Percentiles rank a stretch among this genome's conserved stretches.
Evolutionary conservation across 257 asterid species (phyloP).

Genomic region (Solanum piurae): DNA sequence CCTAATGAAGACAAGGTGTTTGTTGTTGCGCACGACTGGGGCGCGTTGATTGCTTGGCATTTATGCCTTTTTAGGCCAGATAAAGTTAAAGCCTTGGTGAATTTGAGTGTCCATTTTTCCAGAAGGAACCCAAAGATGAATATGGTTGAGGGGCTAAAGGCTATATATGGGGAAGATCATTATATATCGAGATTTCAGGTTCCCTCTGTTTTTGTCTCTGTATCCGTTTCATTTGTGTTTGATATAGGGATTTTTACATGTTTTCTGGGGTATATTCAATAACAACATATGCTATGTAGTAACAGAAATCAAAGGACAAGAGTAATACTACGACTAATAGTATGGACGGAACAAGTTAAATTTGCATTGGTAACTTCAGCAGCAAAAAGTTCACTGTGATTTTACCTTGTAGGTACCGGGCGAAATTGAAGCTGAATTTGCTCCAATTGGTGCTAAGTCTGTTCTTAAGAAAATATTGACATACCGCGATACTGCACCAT

Average conservation of each 20-base stretch:
- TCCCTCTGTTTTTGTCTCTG: neutral
- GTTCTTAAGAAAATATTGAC: neutral
- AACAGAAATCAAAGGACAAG: neutral
- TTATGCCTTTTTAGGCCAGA: constrained; percentile 58
- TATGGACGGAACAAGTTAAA: neutral
- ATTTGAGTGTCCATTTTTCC: constrained; percentile 38
- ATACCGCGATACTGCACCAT: neutral
- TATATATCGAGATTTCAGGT: constrained; percentile 45
- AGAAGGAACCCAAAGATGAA: constrained; percentile 26
- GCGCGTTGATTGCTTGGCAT: constrained; percentile 58
- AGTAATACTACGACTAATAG: neutral
- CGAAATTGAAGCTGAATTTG: constrained; percentile 4
- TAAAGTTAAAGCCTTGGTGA: constrained; percentile 46
- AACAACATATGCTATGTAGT: neutral
- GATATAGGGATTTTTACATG: neutral
- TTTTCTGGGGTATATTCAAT: neutral
- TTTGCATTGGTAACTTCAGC: neutral
- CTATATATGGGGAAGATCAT: constrained; percentile 45
- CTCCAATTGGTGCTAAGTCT: neutral
- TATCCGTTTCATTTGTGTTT: neutral
- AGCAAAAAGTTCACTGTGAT: neutral
- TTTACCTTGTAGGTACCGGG: neutral
- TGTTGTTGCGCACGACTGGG: constrained; percentile 86
- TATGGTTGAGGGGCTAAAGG: constrained; percentile 14
- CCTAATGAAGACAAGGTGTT: constrained; percentile 40